Percentiles rank a stretch among this genome's conserved stretches.
These are phyloP conservation scores for Microsporum canis DNA, from an alignment of 2,329 filamentous ascomycete genomes.

Conservation along the genomic window DNA sequence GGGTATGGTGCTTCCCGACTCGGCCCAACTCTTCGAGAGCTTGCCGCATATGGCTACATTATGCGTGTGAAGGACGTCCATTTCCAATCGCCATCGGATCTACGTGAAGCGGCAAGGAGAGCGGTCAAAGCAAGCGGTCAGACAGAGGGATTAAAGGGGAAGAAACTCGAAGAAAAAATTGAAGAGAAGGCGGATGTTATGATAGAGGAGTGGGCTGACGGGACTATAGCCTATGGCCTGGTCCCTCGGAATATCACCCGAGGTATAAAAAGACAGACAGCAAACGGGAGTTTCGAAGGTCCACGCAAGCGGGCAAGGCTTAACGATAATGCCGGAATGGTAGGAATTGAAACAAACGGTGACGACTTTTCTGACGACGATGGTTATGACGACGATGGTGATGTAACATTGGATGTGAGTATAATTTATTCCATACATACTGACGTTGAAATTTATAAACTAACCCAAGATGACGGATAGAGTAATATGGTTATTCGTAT, in stretches of 20 bases:
- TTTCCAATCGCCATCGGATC: conserved; percentile 33
- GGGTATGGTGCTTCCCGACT: conserved; percentile 20
- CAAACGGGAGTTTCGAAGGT: conserved; percentile 14
- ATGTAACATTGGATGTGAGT: conserved; percentile 29
- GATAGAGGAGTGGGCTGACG: conserved; percentile 26
- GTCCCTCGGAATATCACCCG: conserved; percentile 25
- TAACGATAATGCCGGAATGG: conserved; percentile 3
- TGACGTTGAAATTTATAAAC: neutral
- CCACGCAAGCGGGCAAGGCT: conserved; percentile 13
- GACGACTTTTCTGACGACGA: conserved; percentile 23
- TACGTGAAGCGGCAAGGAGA: conserved; percentile 29
- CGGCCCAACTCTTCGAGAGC: conserved; percentile 28
- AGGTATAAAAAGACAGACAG: conserved; percentile 25
- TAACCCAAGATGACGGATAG: conserved; percentile 32
- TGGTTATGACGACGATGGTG: conserved; percentile 24
- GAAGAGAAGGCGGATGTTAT: conserved; percentile 21
- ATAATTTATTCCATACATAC: neutral
- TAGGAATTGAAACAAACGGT: conserved; percentile 23
- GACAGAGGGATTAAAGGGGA: conserved; percentile 29
- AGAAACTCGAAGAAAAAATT: conserved; percentile 27
- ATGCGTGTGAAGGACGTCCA: conserved; percentile 30
- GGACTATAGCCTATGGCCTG: conserved; percentile 25
- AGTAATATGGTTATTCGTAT: conserved; percentile 62
- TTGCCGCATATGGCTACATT: conserved; percentile 34
- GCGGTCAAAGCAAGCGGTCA: conserved; percentile 23